These are phyloP conservation scores for Euclidium syriacum DNA, from an alignment of 345 rosid species.

Conservation along the genomic window DNA sequence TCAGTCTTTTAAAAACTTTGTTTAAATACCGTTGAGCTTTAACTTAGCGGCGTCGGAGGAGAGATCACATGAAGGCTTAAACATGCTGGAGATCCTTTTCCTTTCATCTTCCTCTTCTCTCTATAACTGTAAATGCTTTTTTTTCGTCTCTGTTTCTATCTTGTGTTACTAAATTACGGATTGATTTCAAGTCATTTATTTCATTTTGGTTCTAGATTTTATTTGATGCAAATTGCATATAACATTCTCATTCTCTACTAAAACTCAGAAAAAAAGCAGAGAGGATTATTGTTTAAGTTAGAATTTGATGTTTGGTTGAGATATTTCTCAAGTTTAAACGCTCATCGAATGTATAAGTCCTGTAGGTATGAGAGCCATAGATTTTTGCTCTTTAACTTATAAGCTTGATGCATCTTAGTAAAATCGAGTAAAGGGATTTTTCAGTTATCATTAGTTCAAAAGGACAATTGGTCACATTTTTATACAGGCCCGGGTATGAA, in stretches of 20 bases:
- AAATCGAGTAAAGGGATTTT: too few species aligned
- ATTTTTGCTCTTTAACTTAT: too few species aligned
- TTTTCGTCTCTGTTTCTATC: background rate
- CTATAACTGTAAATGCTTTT: slow-evolving; percentile 22
- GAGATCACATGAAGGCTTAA: slow-evolving; percentile 23
- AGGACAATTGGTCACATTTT: too few species aligned
- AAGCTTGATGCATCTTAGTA: too few species aligned
- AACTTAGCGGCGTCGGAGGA: background rate
- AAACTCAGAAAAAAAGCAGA: too few species aligned
- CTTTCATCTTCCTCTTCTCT: background rate
- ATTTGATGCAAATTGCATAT: background rate
- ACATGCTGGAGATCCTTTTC: slow-evolving; percentile 19
- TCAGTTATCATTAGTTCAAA: too few species aligned
- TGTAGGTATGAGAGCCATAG: too few species aligned
- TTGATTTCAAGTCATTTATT: background rate
- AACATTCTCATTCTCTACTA: background rate
- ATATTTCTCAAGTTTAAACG: too few species aligned
- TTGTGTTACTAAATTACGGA: background rate
- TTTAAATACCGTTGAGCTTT: slow-evolving; percentile 10
- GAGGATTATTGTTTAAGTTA: too few species aligned
- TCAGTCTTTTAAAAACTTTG: background rate
- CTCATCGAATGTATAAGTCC: too few species aligned
- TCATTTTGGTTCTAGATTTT: background rate
- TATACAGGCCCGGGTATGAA: too few species aligned
- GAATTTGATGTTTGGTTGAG: too few species aligned